Base-by-base conservation (phyloP, 2,329 filamentous ascomycete species). In the Fusarium cicatricum region DNA sequence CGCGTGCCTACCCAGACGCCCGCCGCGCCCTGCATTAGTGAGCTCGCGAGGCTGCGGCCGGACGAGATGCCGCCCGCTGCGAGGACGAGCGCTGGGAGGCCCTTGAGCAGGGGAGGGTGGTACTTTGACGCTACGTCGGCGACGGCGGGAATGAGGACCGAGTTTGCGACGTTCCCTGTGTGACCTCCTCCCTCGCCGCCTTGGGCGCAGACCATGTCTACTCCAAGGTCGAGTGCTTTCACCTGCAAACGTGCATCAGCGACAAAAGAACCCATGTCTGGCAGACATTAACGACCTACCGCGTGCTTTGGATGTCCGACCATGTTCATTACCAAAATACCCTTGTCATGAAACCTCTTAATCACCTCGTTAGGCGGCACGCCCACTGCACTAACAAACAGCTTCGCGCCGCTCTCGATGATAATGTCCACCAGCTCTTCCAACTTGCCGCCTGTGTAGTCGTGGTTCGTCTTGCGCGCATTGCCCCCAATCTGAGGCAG, bases 311-410 rank as follows among this genome's bases (percentile, higher is more conserved):
- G 93, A 68, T 93, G 90, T 0, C 94, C 94, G 16, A 97, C 92
- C 93, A 97, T 97, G 74, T 97, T 97, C 92, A 97, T 97, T 31
- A 97, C 82, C 55, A 96, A 72, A 34, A 98, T 90, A 0, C 90
- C 90, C 0, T 90, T 89, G 9, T 82, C 81, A 71, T 98, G 94
- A 38, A 98, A 80, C 39, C 86, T 79, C 65, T 91, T 86, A 52
- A 97, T 89, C 5, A 93, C 85, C 52, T 80, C 75, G 39, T 80
- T 78, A 0, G 93, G 91, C 14, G 94, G 94, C 17, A 97, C 89
- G 9, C 94, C 94, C 0, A 97, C 92, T 1, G 94, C 94, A 46
- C 83, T 87, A 36, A 97, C 92, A 71, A 98, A 97, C 42, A 97
- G 77, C 71, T 82, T 86, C 8, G 94, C 91, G n/a, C 91, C 90